These are phyloP conservation scores for Rhodotorula sp. DNA, from an alignment of 1,284 basidiomycete species.

Conservation along the genomic window DNA sequence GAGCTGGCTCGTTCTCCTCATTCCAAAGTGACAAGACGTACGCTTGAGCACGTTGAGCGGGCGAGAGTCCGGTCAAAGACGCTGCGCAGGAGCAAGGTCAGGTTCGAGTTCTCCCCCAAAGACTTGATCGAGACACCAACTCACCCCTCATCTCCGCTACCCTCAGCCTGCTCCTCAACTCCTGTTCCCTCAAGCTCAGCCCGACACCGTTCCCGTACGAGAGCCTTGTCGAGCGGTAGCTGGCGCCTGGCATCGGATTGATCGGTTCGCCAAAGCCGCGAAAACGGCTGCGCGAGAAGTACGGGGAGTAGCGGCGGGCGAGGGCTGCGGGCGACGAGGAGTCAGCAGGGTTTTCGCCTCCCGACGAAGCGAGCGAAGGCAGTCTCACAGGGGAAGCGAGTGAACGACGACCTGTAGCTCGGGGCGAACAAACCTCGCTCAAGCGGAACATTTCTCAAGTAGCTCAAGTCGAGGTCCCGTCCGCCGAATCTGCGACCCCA, in stretches of 20 bases:
- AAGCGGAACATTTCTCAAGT: slow-evolving; percentile 24
- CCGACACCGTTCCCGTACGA: neutral
- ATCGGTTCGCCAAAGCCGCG: neutral
- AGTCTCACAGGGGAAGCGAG: slow-evolving; percentile 4
- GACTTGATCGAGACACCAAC: neutral
- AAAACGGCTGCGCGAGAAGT: slow-evolving; percentile 12
- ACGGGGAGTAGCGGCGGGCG: slow-evolving; percentile 24
- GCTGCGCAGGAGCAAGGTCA: neutral
- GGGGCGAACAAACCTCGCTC: slow-evolving; percentile 22
- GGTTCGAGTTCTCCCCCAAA: neutral
- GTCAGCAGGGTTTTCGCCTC: neutral
- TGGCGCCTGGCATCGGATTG: neutral
- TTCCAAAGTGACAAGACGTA: too few relatives aligned
- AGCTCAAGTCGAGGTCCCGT: slow-evolving; percentile 18
- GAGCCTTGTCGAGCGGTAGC: neutral
- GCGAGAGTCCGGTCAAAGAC: slow-evolving; percentile 14
- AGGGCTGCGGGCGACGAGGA: neutral
- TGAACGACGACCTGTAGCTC: slow-evolving; percentile 15
- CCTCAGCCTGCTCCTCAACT: slow-evolving; percentile 19
- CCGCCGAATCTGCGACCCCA: slow-evolving; percentile 18
- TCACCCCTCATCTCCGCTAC: slow-evolving; percentile 28
- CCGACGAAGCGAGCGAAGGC: neutral
- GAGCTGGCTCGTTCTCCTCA: too few relatives aligned
- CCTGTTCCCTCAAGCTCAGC: slow-evolving; percentile 12
- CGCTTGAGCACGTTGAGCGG: slow-evolving; percentile 18